These are phyloP conservation scores for Capsicum baccatum DNA, from an alignment of 257 asterid species.

Conservation along the genomic window DNA sequence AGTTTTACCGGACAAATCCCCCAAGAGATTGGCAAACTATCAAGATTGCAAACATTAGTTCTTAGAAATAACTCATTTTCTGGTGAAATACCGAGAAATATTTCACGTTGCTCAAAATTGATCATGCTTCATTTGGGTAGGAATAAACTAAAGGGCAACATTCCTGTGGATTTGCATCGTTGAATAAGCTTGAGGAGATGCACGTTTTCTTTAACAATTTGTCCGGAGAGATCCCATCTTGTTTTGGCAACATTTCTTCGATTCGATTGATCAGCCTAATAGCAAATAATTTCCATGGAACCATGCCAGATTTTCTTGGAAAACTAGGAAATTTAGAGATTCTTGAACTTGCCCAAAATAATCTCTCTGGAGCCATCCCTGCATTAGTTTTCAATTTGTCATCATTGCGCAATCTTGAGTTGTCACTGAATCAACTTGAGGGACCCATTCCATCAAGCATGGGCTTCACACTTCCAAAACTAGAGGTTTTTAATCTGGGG, in stretches of 20 bases:
- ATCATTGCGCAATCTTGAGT: slow-evolving; percentile 24
- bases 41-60: neutral
- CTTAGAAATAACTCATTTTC: slow-evolving; percentile 10
- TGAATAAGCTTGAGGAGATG: slow-evolving; percentile 25
- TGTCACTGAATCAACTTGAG: neutral
- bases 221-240: slow-evolving; percentile 28
- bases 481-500: neutral
- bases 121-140: neutral
- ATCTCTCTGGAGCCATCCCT: slow-evolving; percentile 28
- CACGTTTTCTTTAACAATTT: slow-evolving; percentile 18
- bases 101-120: neutral
- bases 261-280: slow-evolving; percentile 3
- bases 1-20: neutral
- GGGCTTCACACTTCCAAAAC: slow-evolving; percentile 23
- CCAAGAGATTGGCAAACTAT: neutral
- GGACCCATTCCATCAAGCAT: slow-evolving; percentile 26
- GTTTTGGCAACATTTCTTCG: slow-evolving; percentile 28
- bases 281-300: slow-evolving; percentile 24
- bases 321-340: neutral
- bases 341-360: slow-evolving; percentile 17
- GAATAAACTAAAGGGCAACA: neutral
- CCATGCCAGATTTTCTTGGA: slow-evolving; percentile 28
- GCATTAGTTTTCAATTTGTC: slow-evolving; percentile 32
- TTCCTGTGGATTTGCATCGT: slow-evolving; percentile 28
- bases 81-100: slow-evolving; percentile 8